phyloP scores from a whole-genome alignment of 768 basidiomycete species.

The Chiua virens region DNA sequence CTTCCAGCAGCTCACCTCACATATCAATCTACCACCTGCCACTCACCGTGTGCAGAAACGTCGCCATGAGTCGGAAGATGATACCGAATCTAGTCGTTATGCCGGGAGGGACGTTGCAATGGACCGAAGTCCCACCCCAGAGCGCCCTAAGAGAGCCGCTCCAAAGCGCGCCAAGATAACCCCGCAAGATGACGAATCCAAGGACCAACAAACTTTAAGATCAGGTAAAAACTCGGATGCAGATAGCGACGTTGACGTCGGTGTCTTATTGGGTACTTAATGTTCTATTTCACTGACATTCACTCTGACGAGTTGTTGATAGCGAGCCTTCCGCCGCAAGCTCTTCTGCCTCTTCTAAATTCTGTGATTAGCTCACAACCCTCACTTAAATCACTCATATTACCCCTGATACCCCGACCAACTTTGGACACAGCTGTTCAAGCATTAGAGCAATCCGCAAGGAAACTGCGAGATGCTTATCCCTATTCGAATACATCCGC shows the following conservation, averaged over 20 bases:
- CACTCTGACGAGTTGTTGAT: constrained; percentile 16
- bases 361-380: constrained; percentile 70
- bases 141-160: constrained; percentile 66
- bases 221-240: constrained; percentile 43
- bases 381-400: constrained; percentile 63
- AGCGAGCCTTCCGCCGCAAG: constrained; percentile 81
- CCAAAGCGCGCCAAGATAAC: constrained; percentile 58
- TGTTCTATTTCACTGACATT: not conserved
- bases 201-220: constrained; percentile 46
- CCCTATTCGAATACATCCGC: constrained; percentile 66
- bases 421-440: constrained; percentile 74
- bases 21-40: constrained; percentile 42
- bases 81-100: constrained; percentile 41
- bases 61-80: constrained; percentile 69
- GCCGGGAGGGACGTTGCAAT: constrained; percentile 62
- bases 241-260: constrained; percentile 63
- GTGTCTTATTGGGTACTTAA: constrained; percentile 74
- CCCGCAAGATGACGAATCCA: constrained; percentile 28
- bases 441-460: constrained; percentile 63
- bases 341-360: constrained; percentile 70
- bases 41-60: constrained; percentile 57
- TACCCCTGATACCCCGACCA: constrained; percentile 83
- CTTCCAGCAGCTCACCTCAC: constrained; percentile 56
- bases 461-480: constrained; percentile 77
- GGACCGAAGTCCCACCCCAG: constrained; percentile 85